Percentiles rank a stretch among this genome's conserved stretches.
These are phyloP conservation scores for Mycoemilia scoparia DNA, from an alignment of 192 early-diverging fungal species.

Conservation along the genomic window DNA sequence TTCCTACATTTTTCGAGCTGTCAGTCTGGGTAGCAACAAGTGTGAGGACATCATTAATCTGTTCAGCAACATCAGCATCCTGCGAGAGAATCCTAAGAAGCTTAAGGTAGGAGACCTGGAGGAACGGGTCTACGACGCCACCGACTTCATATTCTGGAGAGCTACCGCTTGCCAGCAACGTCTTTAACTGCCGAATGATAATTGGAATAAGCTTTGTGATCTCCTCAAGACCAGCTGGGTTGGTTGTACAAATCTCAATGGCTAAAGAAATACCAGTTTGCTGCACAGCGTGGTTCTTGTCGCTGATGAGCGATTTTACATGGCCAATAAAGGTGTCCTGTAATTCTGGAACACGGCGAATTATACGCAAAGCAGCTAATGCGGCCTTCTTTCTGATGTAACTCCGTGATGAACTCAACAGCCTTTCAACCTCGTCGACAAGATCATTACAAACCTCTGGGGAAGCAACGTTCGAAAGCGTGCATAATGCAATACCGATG, in stretches of 20 bases:
- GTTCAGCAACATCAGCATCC: constrained; percentile 65
- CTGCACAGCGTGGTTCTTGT: constrained; percentile 91
- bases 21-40: constrained; percentile 95
- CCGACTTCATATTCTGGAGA: constrained; percentile 91
- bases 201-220: constrained; percentile 68
- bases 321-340: constrained; percentile 63
- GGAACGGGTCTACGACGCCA: constrained; percentile 92
- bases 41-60: constrained; percentile 93
- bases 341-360: constrained; percentile 86
- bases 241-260: constrained; percentile 69
- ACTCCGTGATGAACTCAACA: constrained; percentile 75
- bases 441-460: constrained; percentile 90
- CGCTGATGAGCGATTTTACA: constrained; percentile 56
- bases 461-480: constrained; percentile 92
- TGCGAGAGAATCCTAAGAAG: constrained; percentile 69
- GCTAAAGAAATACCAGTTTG: constrained; percentile 79
- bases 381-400: constrained; percentile 97
- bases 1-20: constrained; percentile 88
- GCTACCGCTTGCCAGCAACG: constrained; percentile 66
- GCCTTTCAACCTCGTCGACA: constrained; percentile 79
- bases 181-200: constrained; percentile 75
- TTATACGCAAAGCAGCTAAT: constrained; percentile 77
- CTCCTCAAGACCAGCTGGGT: constrained; percentile 42
- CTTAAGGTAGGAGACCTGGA: constrained; percentile 84
- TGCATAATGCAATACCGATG: constrained; percentile 91